Evolutionary conservation across 2,329 filamentous ascomycete species (phyloP).

Genomic region (Claviceps citrina): DNA sequence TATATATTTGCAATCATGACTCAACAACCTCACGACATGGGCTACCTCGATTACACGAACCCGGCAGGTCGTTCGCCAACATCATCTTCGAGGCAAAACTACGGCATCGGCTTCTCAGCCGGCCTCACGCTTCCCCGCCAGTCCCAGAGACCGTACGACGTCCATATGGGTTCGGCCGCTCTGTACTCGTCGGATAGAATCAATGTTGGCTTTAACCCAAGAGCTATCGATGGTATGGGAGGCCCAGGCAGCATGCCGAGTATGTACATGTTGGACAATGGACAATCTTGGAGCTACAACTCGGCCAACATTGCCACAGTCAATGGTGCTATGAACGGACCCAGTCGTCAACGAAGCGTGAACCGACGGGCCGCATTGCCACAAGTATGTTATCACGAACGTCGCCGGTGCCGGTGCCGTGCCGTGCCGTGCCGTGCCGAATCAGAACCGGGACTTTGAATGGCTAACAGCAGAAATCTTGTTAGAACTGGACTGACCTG

Average conservation of each 20-base stretch:
- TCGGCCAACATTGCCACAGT: constrained; percentile 49
- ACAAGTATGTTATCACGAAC: constrained; percentile 42
- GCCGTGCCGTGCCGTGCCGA: no score
- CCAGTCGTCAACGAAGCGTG: constrained; percentile 39
- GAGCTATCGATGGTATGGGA: constrained; percentile 38
- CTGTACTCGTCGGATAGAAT: constrained; percentile 59
- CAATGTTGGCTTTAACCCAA: constrained; percentile 41
- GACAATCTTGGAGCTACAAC: constrained; percentile 65
- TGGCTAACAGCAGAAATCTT: constrained; percentile 1
- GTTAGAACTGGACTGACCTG: constrained; percentile 39
- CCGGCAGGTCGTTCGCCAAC: constrained; percentile 50
- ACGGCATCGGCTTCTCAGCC: constrained; percentile 35
- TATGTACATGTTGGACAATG: constrained; percentile 46
- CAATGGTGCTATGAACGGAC: constrained; percentile 49
- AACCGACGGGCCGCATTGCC: constrained; percentile 50
- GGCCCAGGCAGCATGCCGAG: constrained; percentile 24
- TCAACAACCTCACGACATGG: constrained; percentile 45
- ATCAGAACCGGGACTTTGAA: no score
- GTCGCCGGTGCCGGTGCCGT: no score
- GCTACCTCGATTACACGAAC: constrained; percentile 53
- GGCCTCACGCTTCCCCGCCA: constrained; percentile 28
- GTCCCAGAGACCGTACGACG: constrained; percentile 65
- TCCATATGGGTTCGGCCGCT: constrained; percentile 43
- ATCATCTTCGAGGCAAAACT: constrained; percentile 49
- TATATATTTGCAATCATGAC: constrained; percentile 23